Conservation (phyloP, 129 eudicot species). For the Lactuca sativa region DNA sequence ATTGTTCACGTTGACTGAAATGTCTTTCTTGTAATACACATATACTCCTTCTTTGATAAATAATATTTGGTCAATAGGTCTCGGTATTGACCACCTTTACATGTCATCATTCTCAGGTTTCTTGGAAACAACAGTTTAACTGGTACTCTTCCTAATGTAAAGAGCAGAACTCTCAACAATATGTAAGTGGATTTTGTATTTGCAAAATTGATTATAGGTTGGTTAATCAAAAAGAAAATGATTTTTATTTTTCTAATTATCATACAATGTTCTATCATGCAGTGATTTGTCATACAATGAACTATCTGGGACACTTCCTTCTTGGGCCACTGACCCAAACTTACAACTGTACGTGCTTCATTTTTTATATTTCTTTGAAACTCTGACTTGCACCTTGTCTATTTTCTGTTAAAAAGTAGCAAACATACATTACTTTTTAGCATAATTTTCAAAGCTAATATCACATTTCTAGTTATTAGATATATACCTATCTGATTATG, state of each 20-base stretch:
- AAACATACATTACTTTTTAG: too few species aligned
- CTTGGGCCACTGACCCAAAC: too few species aligned
- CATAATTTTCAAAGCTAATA: too few species aligned
- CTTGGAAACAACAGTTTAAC: conserved; percentile 14
- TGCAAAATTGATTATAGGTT: neutral
- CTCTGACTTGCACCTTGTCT: too few species aligned
- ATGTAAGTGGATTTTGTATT: conserved; percentile 41
- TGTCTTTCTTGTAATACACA: conserved; percentile 53
- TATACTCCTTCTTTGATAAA: conserved; percentile 3
- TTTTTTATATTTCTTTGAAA: too few species aligned
- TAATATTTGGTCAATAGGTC: neutral
- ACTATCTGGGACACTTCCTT: too few species aligned
- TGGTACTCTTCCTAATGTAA: conserved; percentile 54
- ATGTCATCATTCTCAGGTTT: conserved; percentile 42
- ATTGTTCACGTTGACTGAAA: conserved; percentile 53
- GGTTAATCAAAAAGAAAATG: neutral
- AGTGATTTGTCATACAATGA: conserved; percentile 57
- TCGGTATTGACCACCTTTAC: neutral
- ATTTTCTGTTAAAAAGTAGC: too few species aligned
- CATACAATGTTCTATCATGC: conserved; percentile 32
- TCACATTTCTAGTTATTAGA: too few species aligned
- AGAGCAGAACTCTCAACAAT: conserved; percentile 41
- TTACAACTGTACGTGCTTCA: too few species aligned
- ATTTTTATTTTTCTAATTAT: too few species aligned
- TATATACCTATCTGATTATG: too few species aligned